Evolutionary conservation across 768 basidiomycete genomes (phyloP).

Genomic region (Psilocybe cyanescens): DNA sequence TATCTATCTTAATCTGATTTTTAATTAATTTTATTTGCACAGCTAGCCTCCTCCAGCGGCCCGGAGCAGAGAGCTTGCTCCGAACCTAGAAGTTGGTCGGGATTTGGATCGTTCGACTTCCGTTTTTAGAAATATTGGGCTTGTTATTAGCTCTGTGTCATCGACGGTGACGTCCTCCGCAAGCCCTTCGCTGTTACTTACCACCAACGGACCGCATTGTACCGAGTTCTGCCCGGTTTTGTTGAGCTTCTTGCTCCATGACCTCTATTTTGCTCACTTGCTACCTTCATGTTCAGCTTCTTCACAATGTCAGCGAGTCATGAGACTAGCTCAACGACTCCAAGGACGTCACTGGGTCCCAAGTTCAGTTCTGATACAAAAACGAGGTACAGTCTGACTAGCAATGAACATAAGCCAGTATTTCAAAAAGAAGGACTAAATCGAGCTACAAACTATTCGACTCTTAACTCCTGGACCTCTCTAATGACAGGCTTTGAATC

Average conservation of each 20-base stretch:
- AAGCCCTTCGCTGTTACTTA: neutral
- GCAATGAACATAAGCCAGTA: conserved; percentile 1
- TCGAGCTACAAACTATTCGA: conserved; percentile 5
- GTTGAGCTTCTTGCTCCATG: conserved; percentile 26
- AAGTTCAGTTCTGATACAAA: conserved; percentile 13
- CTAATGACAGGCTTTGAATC: conserved; percentile 26
- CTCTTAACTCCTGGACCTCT: conserved; percentile 14
- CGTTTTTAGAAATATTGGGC: neutral
- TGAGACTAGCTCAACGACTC: conserved; percentile 21
- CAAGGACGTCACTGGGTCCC: conserved; percentile 12
- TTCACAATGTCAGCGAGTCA: conserved; percentile 23
- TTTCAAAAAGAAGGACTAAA: conserved; percentile 3
- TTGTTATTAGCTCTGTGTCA: neutral
- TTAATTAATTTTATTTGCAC: too few species aligned
- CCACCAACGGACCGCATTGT: conserved; percentile 9
- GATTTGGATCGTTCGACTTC: neutral
- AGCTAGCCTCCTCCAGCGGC: too few species aligned
- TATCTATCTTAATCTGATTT: too few species aligned
- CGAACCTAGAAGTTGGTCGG: too few species aligned
- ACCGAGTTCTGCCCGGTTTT: conserved; percentile 7
- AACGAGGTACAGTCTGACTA: conserved; percentile 1
- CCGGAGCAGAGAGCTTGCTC: too few species aligned
- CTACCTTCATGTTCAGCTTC: conserved; percentile 18
- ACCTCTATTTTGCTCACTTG: conserved; percentile 14
- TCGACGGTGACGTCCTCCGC: neutral